Conservation (phyloP, 495 filamentous ascomycete genomes). For the Neurospora cerealis region DNA sequence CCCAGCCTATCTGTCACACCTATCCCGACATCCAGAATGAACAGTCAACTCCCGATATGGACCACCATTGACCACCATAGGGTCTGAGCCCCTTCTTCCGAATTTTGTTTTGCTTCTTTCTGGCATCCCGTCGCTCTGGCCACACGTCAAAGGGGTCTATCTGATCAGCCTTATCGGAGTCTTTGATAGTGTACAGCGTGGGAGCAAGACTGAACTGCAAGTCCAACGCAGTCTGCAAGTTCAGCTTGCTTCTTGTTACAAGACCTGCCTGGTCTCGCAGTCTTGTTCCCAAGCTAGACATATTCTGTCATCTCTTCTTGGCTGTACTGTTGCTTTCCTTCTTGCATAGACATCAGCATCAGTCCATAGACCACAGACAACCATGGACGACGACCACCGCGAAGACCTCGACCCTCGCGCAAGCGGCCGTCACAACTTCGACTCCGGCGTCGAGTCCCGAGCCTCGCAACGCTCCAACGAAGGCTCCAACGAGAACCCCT, state of each 20-base stretch:
- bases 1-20: not conserved
- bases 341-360: not conserved
- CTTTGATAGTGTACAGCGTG: not conserved
- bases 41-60: not conserved
- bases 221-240: not conserved
- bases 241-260: not conserved
- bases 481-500: constrained; percentile 37
- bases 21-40: not conserved
- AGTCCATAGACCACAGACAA: not conserved
- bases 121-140: not conserved
- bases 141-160: not conserved
- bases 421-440: not conserved
- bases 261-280: not conserved
- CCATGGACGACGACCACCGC: not conserved
- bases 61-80: not conserved
- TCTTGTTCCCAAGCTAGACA: not conserved
- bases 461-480: not conserved
- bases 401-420: not conserved
- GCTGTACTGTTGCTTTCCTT: not conserved
- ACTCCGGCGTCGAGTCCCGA: not conserved
- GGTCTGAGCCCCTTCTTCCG: not conserved
- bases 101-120: not conserved
- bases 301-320: not conserved
- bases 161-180: not conserved
- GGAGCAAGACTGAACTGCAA: not conserved